Base-by-base conservation (phyloP, 345 rosid species). In the Dovyalis caffra region DNA sequence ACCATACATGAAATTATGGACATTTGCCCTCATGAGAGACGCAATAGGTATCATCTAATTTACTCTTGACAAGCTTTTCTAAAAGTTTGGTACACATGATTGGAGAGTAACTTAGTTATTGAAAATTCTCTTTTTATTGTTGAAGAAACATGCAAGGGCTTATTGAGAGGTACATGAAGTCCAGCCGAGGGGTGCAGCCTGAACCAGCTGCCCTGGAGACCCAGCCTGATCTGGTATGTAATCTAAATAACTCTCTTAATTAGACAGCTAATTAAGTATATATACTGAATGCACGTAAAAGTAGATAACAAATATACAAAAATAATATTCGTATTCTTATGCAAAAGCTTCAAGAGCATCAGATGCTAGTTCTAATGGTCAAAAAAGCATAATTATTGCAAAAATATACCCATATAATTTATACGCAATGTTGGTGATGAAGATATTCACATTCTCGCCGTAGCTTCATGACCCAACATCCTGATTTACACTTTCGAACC, bases 121-220 rank as follows among this genome's bases (percentile, higher is more conserved):
- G 60, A 53, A n/a, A 53, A 23, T 53, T 1, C 57, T 57, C 5
- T 76, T 2, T 37, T 29, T 33, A 26, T 7, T 66, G 58, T 31
- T 53, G 15, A 45, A 83, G 87, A 72, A 81, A 56, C 64, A 82
- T 84, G 87, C 74, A 71, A 72, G 85, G 81, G 81, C 81, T 84
- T 43, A 81, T 84, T 3, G 83, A 84, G 77, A 79, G 58, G 83
- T 84, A 84, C 80, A 64, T 28, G 71, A 79, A 69, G 34, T 72
- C 83, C 65, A 88, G 81, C 18, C 78, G 80, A 47, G 86, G 83
- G 65, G 74, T 78, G 79, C 85, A 73, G 71, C 28, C 68, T 7
- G 83, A 60, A 33, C 61, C 60, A 3, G 32, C 49, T 28, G 74
- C 64, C 69, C 34, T 62, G 26, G 82, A 75, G 69, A 72, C 67